These are phyloP conservation scores for Fusarium luffae DNA, from an alignment of 2,329 filamentous ascomycete species.

Conservation along the genomic window DNA sequence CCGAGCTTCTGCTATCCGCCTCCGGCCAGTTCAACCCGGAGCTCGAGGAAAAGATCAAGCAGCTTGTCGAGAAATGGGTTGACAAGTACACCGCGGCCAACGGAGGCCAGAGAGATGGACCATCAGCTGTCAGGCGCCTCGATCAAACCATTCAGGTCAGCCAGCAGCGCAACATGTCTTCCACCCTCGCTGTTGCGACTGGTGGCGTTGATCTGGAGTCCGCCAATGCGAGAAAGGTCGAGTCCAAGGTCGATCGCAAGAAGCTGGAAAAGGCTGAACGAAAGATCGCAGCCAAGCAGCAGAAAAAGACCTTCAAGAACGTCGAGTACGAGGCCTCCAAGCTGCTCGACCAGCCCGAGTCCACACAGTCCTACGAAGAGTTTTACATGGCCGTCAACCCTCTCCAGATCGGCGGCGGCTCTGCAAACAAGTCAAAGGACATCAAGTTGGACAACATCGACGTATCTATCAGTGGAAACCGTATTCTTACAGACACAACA, in stretches of 20 bases:
- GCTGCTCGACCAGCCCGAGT: slow-evolving; percentile 83
- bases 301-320: slow-evolving; percentile 97
- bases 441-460: slow-evolving; percentile 98
- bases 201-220: slow-evolving; percentile 92
- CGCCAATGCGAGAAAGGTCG: slow-evolving; percentile 90
- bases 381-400: slow-evolving; percentile 99
- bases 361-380: slow-evolving; percentile 94
- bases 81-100: slow-evolving; percentile 80
- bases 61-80: slow-evolving; percentile 91
- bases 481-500: slow-evolving; percentile 91
- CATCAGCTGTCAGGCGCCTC: slow-evolving; percentile 82
- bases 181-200: slow-evolving; percentile 87
- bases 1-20: slow-evolving; percentile 92
- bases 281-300: slow-evolving; percentile 98
- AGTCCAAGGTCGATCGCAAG: slow-evolving; percentile 97
- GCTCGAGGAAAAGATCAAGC: slow-evolving; percentile 81
- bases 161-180: slow-evolving; percentile 94
- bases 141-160: slow-evolving; percentile 96
- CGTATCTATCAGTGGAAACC: slow-evolving; percentile 87
- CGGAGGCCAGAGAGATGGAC: slow-evolving; percentile 76
- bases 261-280: slow-evolving; percentile 98
- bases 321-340: slow-evolving; percentile 97
- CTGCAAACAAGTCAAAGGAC: slow-evolving; percentile 93
- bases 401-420: slow-evolving; percentile 80
- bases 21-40: slow-evolving; percentile 80